Conservation (phyloP, 257 asterid species). For the Parsonsia alboflavescens region DNA sequence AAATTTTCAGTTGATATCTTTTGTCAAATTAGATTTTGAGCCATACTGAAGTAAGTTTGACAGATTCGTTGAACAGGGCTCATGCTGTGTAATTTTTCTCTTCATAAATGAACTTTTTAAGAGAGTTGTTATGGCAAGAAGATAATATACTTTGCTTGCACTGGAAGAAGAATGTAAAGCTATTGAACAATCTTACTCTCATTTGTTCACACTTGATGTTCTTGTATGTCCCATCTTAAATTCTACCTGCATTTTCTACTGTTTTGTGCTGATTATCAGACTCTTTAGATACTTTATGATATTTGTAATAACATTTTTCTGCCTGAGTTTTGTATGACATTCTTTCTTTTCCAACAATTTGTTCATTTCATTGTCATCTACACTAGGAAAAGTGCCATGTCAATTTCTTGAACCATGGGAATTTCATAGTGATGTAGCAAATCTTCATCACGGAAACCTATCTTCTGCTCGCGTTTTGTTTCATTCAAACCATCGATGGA, state of each 20-base stretch:
- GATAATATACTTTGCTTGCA: not conserved
- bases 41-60: not conserved
- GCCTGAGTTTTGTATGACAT: not conserved
- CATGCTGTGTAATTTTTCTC: not conserved
- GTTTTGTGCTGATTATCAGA: not conserved
- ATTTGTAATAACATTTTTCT: not conserved
- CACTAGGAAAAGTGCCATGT: not conserved
- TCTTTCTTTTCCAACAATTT: not conserved
- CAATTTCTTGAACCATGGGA: too few relatives aligned
- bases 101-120: not conserved
- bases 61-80: not conserved
- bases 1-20: not conserved
- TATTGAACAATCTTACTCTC: not conserved
- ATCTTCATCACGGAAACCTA: not conserved
- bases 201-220: not conserved
- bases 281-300: not conserved
- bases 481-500: too few relatives aligned
- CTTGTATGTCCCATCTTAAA: not conserved
- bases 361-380: not conserved
- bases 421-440: not conserved
- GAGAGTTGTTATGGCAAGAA: not conserved
- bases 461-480: not conserved
- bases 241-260: not conserved
- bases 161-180: not conserved
- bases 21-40: not conserved